Base-by-base conservation (phyloP, 2,329 filamentous ascomycete genomes). In the Allantophomopsis cytisporea region DNA sequence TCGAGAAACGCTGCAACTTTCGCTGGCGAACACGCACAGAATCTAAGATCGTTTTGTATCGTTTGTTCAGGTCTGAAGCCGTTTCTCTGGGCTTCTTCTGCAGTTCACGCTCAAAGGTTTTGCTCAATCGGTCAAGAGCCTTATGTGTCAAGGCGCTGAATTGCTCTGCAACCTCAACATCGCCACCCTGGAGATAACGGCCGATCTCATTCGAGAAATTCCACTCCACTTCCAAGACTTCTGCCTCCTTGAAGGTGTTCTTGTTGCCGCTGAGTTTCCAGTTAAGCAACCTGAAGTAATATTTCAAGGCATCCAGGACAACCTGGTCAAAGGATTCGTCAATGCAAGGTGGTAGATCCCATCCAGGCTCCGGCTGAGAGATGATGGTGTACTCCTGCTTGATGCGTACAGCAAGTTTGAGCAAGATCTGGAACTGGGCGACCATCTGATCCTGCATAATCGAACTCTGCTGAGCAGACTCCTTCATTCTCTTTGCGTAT, bases 371-470 rank as follows among this genome's bases (percentile, higher is more conserved):
- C 1, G 87, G 83, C 48, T 85, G 76, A 16, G 87, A 85, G 38
- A 96, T 86, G 18, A 76, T 67, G 30, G 83, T 70, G 55, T 94
- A 95, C 48, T 89, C 83, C 52, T 83, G 75, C 60, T 96, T 98
- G 61, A 96, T 94, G 45, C 81, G 75, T 44, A 94, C 88, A 23
- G 91, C 89, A 47, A 96, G 78, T 53, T 84, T 87, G 46, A 98
- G 76, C 40, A 96, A 66, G 35, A 95, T 84, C 60, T 94, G 88
- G 51, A 98, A 96, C 55, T 98, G 91, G 1, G 83, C 72, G 46
- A 98, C 95, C 84, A 96, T 94, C 61, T 96, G 89, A 55, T 96
- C 88, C 44, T 93, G 84, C 71, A 98, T 86, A 65, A 98, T 82
- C 18, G 84, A 72, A 47, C 88, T 93, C 57, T 94, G 85, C 62